These are phyloP conservation scores for Clavispora santaluciae DNA, from an alignment of 805 yeast genomes.

Conservation along the genomic window DNA sequence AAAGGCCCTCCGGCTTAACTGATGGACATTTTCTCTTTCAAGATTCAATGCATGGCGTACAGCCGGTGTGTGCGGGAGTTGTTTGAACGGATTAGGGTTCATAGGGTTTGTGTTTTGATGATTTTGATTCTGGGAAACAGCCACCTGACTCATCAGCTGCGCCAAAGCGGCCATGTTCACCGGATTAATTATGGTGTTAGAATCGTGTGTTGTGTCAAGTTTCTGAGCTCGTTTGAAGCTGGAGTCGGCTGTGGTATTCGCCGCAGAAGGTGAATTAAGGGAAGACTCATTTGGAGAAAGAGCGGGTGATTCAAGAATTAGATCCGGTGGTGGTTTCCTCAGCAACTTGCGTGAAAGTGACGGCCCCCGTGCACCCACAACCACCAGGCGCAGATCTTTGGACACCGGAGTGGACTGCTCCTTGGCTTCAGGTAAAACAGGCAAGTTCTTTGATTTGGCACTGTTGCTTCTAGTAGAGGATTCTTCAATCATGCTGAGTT, in stretches of 20 bases:
- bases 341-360: background rate
- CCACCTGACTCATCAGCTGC: background rate
- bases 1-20: conserved; percentile 20
- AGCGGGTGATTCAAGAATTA: background rate
- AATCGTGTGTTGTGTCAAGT: background rate
- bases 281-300: background rate
- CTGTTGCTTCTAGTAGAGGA: conserved; percentile 29
- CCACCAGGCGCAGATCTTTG: background rate
- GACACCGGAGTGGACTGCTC: background rate
- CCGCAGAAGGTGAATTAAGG: background rate
- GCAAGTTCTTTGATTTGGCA: conserved; percentile 12
- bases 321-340: background rate
- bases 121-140: background rate
- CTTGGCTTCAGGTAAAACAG: background rate
- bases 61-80: background rate
- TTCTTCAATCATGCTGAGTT: conserved; percentile 41
- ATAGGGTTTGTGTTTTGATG: background rate
- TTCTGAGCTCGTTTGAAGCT: background rate
- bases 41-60: conserved; percentile 8
- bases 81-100: background rate
- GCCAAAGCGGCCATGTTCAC: background rate
- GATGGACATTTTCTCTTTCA: conserved; percentile 7
- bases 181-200: background rate
- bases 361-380: background rate
- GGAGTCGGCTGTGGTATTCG: background rate